Conservation (phyloP, 495 filamentous ascomycete genomes). For the Neurospora intermedia region DNA sequence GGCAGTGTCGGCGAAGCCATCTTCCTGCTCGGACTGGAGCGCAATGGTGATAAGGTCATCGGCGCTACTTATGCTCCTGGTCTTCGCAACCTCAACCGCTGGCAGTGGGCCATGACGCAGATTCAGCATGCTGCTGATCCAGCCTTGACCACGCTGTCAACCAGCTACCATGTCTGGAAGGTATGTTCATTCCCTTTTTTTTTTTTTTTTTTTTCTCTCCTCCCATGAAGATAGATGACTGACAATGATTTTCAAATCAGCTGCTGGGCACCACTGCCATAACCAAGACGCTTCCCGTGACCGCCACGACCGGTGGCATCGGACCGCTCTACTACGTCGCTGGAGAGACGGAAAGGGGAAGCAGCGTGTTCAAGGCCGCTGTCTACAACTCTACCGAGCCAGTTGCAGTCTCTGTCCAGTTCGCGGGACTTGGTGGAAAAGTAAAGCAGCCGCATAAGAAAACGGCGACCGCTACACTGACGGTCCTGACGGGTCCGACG, state of each 20-base stretch:
- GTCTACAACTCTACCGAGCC: constrained; percentile 51
- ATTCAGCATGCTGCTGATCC: constrained; percentile 45
- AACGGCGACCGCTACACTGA: constrained; percentile 42
- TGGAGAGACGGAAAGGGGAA: constrained; percentile 22
- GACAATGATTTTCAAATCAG: constrained; percentile 27
- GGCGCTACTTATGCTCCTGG: constrained; percentile 31
- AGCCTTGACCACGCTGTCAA: constrained; percentile 36
- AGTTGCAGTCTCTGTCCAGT: constrained; percentile 40
- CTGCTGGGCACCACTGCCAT: constrained; percentile 42
- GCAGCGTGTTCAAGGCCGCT: constrained; percentile 48
- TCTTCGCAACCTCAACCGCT: constrained; percentile 31
- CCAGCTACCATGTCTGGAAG: constrained; percentile 31
- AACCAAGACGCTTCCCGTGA: constrained; percentile 42
- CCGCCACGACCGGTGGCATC: constrained; percentile 27
- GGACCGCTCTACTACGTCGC: constrained; percentile 53
- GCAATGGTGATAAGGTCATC: constrained; percentile 47
- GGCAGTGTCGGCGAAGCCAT: constrained; percentile 55
- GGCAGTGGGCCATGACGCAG: constrained; percentile 35
- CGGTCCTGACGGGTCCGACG: constrained; percentile 44
- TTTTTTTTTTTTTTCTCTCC: constrained; percentile 9
- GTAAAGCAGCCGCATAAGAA: not conserved
- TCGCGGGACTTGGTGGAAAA: constrained; percentile 37
- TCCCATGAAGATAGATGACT: constrained; percentile 6
- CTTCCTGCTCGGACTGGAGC: constrained; percentile 56
- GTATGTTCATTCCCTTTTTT: constrained; percentile 12